Evolutionary conservation across 306 rosid species (phyloP), one percentile per base, ranked within the genome.

Genomic region (Cicer pinnatifidum): DNA sequence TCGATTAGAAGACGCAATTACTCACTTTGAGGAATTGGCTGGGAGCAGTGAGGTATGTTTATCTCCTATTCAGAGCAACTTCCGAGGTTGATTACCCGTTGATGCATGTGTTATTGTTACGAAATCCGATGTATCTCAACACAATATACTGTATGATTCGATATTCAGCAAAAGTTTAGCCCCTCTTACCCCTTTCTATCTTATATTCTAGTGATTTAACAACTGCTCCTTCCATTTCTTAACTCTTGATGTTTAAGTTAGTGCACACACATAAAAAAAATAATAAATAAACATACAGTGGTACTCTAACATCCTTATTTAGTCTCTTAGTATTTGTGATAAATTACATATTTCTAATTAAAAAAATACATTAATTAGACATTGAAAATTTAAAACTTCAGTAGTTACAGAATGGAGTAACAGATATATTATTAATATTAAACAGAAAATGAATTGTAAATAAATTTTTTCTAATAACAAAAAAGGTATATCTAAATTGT

Each of bases 1-100:
- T 83, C 84, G 72, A 40, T 91, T 94, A 53, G 86, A 91, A 87
- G 89, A 87, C 19, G 91, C 67, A 60, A 76, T 91, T 78, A 59
- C 83, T 71, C 90, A 81, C 71, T 82, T 94, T 12, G 87, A 84
- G 76, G 89, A 81, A 79, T 81, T 89, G 74, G 77, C 92, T 2
- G 82, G 83, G 52, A 60, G 59, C 65, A 52, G 72, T 37, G 88
- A 84, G 84, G 78, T 38, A 33, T 40, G 78, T 53, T 65, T 40
- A 23, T 66, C 79, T 59, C 63, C 57, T 52, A 9, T 60, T 62
- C 79, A 52, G 65, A 69, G 40, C 51, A 56, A 50, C 67, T 66
- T 28, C 13, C 20, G 57, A 39, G 67, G 77, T 73, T 76, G 79
- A 60, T 67, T 72, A 45, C 43, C 23, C 58, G 13, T 66, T 20